Evolutionary conservation across 495 filamentous ascomycete genomes (phyloP), one percentile per base, ranked within the genome.

Genomic region (Ramalina peruviana): DNA sequence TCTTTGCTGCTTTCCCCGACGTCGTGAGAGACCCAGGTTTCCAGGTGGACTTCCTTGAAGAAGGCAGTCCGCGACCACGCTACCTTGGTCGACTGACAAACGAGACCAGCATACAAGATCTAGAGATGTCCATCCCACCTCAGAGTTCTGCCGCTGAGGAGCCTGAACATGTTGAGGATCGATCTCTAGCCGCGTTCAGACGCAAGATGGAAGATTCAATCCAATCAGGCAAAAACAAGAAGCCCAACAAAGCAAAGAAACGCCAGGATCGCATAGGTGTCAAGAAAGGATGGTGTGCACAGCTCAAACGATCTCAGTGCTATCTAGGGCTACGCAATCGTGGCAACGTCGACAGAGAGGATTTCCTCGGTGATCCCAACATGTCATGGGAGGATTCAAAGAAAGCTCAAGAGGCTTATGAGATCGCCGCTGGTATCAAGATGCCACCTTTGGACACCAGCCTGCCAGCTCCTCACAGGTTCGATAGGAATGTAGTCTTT

Each of bases 301-400:
- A 68, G 49, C 55, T 81, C 51, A 81, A 78, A 58, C 70, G 81
- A 19, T 67, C 72, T 6, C 82, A 88, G 60, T 70, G 76, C 37
- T 86, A 86, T 60, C 70, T 88, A 3, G 83, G 83, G 3, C 65
- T 88, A 27, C 72, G 76, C 40, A 57, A 67, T 21, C 30, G 12
- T 27, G 52, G 23, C 13, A 49, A 54, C 19, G 55, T 48, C 9
- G 44, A 42, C 16, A 51, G 39, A n/a, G 40, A 56, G 6, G 42
- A 55, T 16, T 57, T 55, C n/a, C 37, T 49, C 4, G 37, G 36
- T 13, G 43, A 60, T 30, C 53, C 58, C 9, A 51, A 51, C 21
- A 49, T 54, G 4, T 58, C 54, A 17, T 63, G 53, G 50, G 63
- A 56, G 37, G 57, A 63, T 26, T 46, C 45, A 27, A 51, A 55